These are phyloP conservation scores for Saccharomycopsis olivae DNA, from an alignment of 805 yeast genomes.

Conservation along the genomic window DNA sequence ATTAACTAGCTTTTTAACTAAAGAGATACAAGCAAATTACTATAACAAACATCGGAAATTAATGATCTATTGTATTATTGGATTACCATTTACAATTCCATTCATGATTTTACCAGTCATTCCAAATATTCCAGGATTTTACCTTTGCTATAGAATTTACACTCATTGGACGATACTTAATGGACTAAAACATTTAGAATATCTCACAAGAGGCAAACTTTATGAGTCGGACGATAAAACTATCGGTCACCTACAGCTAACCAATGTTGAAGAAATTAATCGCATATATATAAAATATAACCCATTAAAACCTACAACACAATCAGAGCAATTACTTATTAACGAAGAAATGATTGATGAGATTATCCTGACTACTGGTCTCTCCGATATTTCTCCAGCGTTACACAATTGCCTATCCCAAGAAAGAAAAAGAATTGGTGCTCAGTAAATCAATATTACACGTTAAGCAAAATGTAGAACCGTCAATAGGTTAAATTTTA, in stretches of 20 bases:
- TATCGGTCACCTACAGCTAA: slow-evolving; percentile 8
- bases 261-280: background rate
- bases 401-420: slow-evolving; percentile 29
- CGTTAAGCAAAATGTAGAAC: no score
- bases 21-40: slow-evolving; percentile 22
- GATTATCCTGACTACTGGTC: slow-evolving; percentile 11
- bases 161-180: slow-evolving; percentile 33
- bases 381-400: slow-evolving; percentile 27
- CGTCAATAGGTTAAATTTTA: no score
- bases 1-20: slow-evolving; percentile 24
- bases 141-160: slow-evolving; percentile 34
- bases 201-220: slow-evolving; percentile 25
- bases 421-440: slow-evolving; percentile 25
- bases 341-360: slow-evolving; percentile 8
- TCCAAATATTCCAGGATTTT: slow-evolving; percentile 39
- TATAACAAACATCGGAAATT: slow-evolving; percentile 25
- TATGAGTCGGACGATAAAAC: background rate
- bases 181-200: slow-evolving; percentile 33
- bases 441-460: background rate
- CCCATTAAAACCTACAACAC: background rate
- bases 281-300: slow-evolving; percentile 3
- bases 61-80: slow-evolving; percentile 29
- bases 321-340: slow-evolving; percentile 4
- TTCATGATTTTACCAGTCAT: slow-evolving; percentile 33
- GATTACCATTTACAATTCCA: slow-evolving; percentile 34